phyloP scores from a whole-genome alignment of 2,329 filamentous ascomycete species.

The Xylaria sp. region DNA sequence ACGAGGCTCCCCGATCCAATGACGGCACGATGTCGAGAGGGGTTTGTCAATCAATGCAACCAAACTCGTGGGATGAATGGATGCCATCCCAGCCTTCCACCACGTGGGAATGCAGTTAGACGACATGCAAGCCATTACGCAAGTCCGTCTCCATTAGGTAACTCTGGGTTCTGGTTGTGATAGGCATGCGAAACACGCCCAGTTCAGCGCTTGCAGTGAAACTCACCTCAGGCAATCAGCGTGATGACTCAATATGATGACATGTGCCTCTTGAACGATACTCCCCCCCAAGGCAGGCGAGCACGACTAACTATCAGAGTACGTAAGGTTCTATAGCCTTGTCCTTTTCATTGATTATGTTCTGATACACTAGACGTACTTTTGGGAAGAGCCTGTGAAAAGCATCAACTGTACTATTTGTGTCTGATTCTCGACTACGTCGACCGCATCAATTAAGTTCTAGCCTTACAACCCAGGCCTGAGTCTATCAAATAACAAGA shows the following conservation, averaged over 20 bases:
- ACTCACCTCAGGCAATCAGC: background rate
- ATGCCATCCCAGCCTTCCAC: constrained; percentile 17
- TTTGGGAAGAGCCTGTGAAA: background rate
- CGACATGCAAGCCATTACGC: constrained; percentile 3
- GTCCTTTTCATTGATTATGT: background rate
- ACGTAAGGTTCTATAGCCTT: background rate
- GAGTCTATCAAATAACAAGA: background rate
- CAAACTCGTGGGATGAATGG: background rate
- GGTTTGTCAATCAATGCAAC: constrained; percentile 22
- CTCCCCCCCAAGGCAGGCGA: background rate
- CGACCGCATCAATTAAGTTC: background rate
- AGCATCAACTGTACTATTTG: background rate
- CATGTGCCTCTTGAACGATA: background rate
- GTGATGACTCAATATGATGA: background rate
- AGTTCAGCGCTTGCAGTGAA: background rate
- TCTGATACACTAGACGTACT: background rate
- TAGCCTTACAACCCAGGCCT: background rate
- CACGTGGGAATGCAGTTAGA: constrained; percentile 17
- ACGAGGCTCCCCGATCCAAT: constrained; percentile 17
- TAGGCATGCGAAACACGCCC: background rate
- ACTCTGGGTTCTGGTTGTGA: background rate
- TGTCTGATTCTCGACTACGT: background rate
- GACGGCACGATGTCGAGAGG: constrained; percentile 12
- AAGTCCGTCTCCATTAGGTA: constrained; percentile 1
- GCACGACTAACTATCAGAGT: background rate